Percentiles rank a stretch among this genome's conserved stretches.
Evolutionary conservation across 306 rosid species (phyloP).

Genomic region (Biancaea sappan): DNA sequence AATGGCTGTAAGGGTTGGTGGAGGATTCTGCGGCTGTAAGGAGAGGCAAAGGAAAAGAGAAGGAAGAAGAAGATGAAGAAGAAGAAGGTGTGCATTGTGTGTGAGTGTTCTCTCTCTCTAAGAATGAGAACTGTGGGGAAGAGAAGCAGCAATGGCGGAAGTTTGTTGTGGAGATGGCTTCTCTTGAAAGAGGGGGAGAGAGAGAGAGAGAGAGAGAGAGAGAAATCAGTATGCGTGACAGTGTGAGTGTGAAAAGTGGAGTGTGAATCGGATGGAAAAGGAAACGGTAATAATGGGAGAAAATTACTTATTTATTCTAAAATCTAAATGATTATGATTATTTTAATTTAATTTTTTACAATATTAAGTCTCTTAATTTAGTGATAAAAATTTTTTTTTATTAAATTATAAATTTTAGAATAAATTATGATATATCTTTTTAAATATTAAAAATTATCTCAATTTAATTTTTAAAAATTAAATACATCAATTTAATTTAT

Average conservation of each 20-base stretch:
- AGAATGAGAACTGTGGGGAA: not conserved
- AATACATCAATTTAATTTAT: no score
- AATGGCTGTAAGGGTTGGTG: conserved; percentile 63
- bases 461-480: no score
- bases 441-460: no score
- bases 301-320: no score
- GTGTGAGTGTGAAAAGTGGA: conserved; percentile 21
- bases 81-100: conserved; percentile 46
- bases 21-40: conserved; percentile 53
- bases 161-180: not conserved
- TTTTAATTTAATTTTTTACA: no score
- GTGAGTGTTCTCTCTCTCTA: not conserved
- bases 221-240: not conserved
- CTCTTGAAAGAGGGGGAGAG: not conserved
- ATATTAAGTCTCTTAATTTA: no score
- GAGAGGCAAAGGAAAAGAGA: not conserved
- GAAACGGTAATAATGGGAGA: conserved; percentile 25
- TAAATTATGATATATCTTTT: no score
- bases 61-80: conserved; percentile 36
- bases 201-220: not conserved
- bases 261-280: not conserved
- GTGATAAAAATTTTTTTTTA: no score
- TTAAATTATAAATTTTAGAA: no score
- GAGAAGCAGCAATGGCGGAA: not conserved
- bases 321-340: no score